Conservation (phyloP, 1,139 yeast genomes). For the Yamadazyma pseudoaaseri region DNA sequence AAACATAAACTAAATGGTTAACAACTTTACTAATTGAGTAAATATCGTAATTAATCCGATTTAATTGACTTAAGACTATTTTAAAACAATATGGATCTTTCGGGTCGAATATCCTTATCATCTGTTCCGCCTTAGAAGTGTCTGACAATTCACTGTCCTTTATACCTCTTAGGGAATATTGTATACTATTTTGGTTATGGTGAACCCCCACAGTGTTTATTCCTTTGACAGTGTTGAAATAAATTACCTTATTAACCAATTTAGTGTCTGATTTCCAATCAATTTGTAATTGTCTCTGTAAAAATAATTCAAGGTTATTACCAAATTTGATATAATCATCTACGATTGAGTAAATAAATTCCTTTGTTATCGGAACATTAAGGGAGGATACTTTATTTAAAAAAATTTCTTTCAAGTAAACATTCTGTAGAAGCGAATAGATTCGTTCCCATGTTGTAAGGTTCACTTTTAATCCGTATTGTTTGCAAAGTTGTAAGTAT, state of each 20-base stretch:
- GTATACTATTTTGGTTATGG: constrained; percentile 16
- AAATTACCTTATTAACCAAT: constrained; percentile 30
- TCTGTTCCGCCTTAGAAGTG: not conserved
- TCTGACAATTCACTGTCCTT: constrained; percentile 3
- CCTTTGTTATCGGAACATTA: constrained; percentile 34
- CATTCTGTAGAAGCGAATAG: constrained; percentile 38
- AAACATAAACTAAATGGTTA: constrained; percentile 8
- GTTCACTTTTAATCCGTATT: constrained; percentile 30
- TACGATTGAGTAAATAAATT: constrained; percentile 29
- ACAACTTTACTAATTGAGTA: constrained; percentile 5
- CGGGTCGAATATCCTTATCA: constrained; percentile 2
- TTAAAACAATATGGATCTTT: constrained; percentile 3
- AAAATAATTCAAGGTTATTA: constrained; percentile 29
- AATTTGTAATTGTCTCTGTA: constrained; percentile 33
- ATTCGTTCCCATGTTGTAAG: constrained; percentile 38
- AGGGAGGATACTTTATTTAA: constrained; percentile 30
- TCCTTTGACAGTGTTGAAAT: constrained; percentile 17
- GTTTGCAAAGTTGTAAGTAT: constrained; percentile 29
- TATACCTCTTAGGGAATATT: constrained; percentile 15
- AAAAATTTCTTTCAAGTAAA: constrained; percentile 37
- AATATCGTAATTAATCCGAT: constrained; percentile 5
- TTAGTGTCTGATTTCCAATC: constrained; percentile 32
- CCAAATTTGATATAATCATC: constrained; percentile 38
- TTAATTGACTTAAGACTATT: constrained; percentile 6
- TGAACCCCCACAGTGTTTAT: not conserved